Evolutionary conservation across 495 filamentous ascomycete species (phyloP).

Genomic region (Annulohypoxylon moriforme): DNA sequence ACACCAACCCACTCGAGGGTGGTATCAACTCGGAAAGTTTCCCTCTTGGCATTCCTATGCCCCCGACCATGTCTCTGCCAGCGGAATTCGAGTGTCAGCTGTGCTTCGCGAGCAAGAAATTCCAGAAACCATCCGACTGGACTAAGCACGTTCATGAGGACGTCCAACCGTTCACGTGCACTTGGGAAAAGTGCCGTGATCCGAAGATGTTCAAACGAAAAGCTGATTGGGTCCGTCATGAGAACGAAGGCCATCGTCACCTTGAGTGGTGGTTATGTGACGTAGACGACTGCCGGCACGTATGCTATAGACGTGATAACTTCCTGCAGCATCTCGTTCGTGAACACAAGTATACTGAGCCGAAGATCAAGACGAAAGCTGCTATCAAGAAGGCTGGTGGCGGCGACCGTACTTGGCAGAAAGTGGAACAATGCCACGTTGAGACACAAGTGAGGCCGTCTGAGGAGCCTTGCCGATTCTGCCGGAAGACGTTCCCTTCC

Average conservation of each 20-base stretch:
- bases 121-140: conserved; percentile 97
- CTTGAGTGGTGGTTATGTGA: conserved; percentile 94
- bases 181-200: conserved; percentile 83
- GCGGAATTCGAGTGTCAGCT: conserved; percentile 93
- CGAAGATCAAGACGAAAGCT: conserved; percentile 71
- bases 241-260: conserved; percentile 92
- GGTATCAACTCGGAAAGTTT: conserved; percentile 75
- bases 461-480: conserved; percentile 92
- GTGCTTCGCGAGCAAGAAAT: conserved; percentile 90
- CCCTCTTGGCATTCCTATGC: conserved; percentile 82
- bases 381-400: conserved; percentile 65
- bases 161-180: conserved; percentile 95
- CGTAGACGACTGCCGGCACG: conserved; percentile 81
- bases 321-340: conserved; percentile 95
- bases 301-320: conserved; percentile 92
- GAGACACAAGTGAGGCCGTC: conserved; percentile 72
- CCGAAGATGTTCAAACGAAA: conserved; percentile 97
- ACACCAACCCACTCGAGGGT: conserved; percentile 71
- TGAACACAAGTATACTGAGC: conserved; percentile 90
- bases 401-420: conserved; percentile 74
- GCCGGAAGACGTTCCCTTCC: conserved; percentile 79
- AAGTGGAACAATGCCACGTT: conserved; percentile 83
- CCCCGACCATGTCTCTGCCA: conserved; percentile 80
- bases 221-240: conserved; percentile 96
- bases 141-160: conserved; percentile 98